Evolutionary conservation across 768 basidiomycete genomes (phyloP).

Genomic region (Hemileccinum rubropunctum): DNA sequence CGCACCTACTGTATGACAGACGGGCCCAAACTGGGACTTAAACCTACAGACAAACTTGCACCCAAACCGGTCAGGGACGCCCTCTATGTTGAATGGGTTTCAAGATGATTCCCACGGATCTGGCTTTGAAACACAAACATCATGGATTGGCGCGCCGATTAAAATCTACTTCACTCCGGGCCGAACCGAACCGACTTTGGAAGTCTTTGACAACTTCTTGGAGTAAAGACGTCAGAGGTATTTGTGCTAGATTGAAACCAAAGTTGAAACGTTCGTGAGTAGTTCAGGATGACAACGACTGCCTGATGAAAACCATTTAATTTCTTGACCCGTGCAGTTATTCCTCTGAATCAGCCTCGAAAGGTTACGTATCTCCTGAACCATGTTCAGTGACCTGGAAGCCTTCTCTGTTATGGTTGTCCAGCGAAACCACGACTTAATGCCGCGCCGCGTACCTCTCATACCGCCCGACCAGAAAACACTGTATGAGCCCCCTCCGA

Average conservation of each 20-base stretch:
- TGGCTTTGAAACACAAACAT: too few relatives aligned
- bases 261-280: neutral
- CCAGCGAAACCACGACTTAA: slow-evolving; percentile 2
- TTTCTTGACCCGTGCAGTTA: neutral
- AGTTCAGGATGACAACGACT: slow-evolving; percentile 10
- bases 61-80: too few relatives aligned
- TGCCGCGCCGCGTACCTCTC: slow-evolving; percentile 13
- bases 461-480: neutral
- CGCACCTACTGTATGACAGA: too few relatives aligned
- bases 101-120: too few relatives aligned
- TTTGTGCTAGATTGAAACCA: neutral
- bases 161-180: neutral
- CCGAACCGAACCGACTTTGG: neutral
- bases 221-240: neutral
- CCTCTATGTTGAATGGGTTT: neutral
- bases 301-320: neutral
- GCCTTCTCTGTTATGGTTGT: neutral
- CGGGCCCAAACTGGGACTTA: too few relatives aligned
- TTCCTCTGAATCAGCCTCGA: neutral
- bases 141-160: neutral
- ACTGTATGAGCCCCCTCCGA: neutral
- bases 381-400: neutral
- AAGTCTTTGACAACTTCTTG: neutral
- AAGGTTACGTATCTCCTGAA: too few relatives aligned
- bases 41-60: too few relatives aligned